Evolutionary conservation across 2,329 filamentous ascomycete species (phyloP), one percentile per base, ranked within the genome.

Genomic region (Trichoderma koningiopsis): DNA sequence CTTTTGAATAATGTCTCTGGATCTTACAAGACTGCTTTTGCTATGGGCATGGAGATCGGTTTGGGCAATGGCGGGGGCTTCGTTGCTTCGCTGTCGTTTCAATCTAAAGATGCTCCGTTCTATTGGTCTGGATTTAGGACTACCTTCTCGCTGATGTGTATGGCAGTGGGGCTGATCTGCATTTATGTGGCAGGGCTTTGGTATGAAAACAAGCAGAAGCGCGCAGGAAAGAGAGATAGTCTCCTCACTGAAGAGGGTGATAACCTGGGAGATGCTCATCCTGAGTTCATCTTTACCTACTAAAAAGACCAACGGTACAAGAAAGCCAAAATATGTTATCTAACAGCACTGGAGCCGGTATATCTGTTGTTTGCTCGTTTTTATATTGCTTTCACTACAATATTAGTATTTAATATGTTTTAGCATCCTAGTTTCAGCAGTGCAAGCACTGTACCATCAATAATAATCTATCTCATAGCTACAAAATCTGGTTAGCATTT

Each of bases 21-120:
- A 22, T 58, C 64, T 6, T 59, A 67, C 5, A 67, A 67, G 37
- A 67, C 64, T 6, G 64, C 64, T 33, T 67, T 67, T 29, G 64
- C 64, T 22, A 67, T 67, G 64, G 64, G 64, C 4, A 67, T 67
- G 55, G 64, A 67, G 10, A 67, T 67, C n/a, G 64, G 64, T n/a
- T 11, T 67, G 29, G 64, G 64, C 31, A 67, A 67, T 24, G 64
- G 64, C 7, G 64, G 64, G 2, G 64, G 64, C 47, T 67, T 67
- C n/a, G 64, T 67, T 22, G 64, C 64, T 13, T 67, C 64, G 37
- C 33, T 67, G 6, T 67, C 64, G 7, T 67, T 67, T 29, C 64
- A 58, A 33, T 47, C 64, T 10, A 58, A 49, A 37, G 22, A 40
- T 1, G 64, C 53, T 13, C 64, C 64, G 3, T 67, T 58, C 16